Evolutionary conservation across 192 early-diverging fungal species (phyloP), one percentile per base, ranked within the genome.

Genomic region (Chytriomyces sp.): DNA sequence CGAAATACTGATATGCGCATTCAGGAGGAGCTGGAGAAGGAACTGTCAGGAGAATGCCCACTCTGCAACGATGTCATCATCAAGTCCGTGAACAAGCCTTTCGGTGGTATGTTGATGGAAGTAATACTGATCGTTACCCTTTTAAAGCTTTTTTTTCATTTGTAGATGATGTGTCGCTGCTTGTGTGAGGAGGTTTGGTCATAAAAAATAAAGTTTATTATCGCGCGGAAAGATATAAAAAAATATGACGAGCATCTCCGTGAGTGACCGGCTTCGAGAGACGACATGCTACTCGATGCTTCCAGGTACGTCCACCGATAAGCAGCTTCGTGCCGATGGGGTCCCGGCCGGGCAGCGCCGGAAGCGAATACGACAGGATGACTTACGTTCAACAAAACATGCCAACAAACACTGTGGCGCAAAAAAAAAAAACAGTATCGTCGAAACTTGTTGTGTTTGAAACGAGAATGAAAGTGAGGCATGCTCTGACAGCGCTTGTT

Each of bases 1-100:
- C 2, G 35, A 35, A 35, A 35, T 35, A 35, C 35, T 35, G 35
- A 35, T 35, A 4, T 3, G 4, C 18, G 45, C 28, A 65, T 24
- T 23, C 77, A 87, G 85, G 90, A 93, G 76, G 91, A 94, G 73
- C 79, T 94, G 62, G 93, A 96, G 61, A 82, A 91, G 5, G 82
- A 95, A 48, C 83, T 97, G 1, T 92, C 93, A 5, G 84, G 86
- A 18, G 97, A 99, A 81, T 99, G 98, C 83, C 83, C 94, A 23
- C 79, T 98, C n/a, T 99, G 98, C 62, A 95, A 97, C 11, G 98
- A 99, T 73, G 79, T 92, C 23, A 98, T 98, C 92, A 97, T 99
- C 73, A 92, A 91, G 69, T 90, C 91, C 9, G 91, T 97, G 43
- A 93, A 93, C 50, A 85, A 90, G 67, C 92, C 93, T 11, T 96